Evolutionary conservation across 2,329 filamentous ascomycete species (phyloP), one percentile per base, ranked within the genome.

Genomic region (Pseudopithomyces maydicus): DNA sequence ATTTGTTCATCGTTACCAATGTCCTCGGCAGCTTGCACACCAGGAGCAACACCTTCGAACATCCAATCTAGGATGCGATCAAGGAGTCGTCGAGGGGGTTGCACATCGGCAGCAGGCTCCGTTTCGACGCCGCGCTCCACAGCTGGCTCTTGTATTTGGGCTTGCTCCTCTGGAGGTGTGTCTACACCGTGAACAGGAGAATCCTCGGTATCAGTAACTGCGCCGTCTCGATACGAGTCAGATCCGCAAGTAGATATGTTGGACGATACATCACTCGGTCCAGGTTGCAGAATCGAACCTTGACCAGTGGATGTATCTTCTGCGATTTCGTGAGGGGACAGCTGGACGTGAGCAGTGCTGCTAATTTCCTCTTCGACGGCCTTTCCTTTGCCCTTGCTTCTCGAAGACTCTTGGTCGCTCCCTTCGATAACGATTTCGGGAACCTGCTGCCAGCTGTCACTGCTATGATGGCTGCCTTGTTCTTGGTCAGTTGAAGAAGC

Each of bases 1-100:
- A 86, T 75, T 44, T 85, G 84, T 51, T 88, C 87, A 60, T 88
- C 86, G 52, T 87, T 73, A 29, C 42, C 65, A 32, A 52, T 68
- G 20, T 72, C 72, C n/a, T 72, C 70, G 10, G 54, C 52, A 48
- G 58, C 64, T 38, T 63, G 69, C 10, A 58, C 55, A n/a, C 61
- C 59, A 6, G 71, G 71, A 36, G 71, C 70, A 19, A 82, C 75
- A 52, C 81, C 81, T 10, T 76, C 80, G 75, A 80, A 82, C 56
- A 82, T 76, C 79, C 79, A 82, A 47, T 82, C 75, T 19, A 77
- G 61, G 1, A 78, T 52, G 17, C 69, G 66, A 33, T 79, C 72
- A 6, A 74, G 15, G 6, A 68, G 38, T 20, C 57, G 54, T 42
- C 52, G 52, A 15, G 59, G 65, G 4, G 53, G 60, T 35, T 61